Conservation (phyloP, 768 basidiomycete species). For the Kwoniella shandongensis region DNA sequence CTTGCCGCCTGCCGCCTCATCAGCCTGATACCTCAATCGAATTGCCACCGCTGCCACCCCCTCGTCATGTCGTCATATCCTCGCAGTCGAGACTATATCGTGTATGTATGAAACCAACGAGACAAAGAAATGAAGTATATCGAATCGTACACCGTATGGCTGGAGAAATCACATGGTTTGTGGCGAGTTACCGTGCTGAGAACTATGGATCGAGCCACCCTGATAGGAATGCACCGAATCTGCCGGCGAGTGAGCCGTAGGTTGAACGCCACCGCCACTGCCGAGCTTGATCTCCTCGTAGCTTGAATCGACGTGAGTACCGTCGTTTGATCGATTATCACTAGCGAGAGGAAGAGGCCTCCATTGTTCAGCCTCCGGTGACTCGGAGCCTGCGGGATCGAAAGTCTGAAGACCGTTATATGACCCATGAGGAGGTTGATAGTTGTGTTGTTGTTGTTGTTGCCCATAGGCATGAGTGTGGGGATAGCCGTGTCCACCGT, state of each 20-base stretch:
- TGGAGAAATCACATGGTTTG: slow-evolving; percentile 18
- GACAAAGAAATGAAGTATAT: no score
- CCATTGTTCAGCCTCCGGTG: slow-evolving; percentile 13
- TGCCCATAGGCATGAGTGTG: slow-evolving; percentile 7
- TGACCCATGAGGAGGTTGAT: background rate
- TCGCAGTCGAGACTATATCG: no score
- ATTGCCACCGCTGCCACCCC: no score
- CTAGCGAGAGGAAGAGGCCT: slow-evolving; percentile 2
- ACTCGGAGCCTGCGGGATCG: slow-evolving; percentile 1
- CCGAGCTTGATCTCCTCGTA: slow-evolving; percentile 18
- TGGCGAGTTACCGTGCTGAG: slow-evolving; percentile 14
- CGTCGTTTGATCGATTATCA: slow-evolving; percentile 19
- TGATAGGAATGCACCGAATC: slow-evolving; percentile 10
- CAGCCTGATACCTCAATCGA: no score
- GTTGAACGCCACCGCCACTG: background rate
- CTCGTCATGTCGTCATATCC: no score
- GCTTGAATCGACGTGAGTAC: slow-evolving; percentile 15
- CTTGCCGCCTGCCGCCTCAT: no score
- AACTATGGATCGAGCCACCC: slow-evolving; percentile 17
- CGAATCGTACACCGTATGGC: no score
- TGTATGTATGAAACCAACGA: no score
- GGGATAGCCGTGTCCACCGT: background rate
- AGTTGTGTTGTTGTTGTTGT: slow-evolving; percentile 11
- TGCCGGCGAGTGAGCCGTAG: slow-evolving; percentile 6
- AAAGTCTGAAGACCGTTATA: no score